Evolutionary conservation across 768 basidiomycete genomes (phyloP), one percentile per base, ranked within the genome.

Genomic region (Ramaria sp.): DNA sequence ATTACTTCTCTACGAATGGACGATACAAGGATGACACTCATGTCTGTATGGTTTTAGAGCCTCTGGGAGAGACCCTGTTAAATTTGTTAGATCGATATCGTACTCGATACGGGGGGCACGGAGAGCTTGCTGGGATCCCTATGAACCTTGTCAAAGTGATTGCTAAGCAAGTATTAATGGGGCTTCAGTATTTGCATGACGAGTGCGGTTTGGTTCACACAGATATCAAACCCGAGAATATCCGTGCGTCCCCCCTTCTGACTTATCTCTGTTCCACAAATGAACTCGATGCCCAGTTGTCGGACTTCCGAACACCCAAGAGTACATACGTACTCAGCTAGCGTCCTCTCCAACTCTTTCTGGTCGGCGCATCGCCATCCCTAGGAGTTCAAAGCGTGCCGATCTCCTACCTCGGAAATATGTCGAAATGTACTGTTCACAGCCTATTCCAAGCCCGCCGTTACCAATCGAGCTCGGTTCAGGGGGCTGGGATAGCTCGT

Each of bases 171-270:
- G 73, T 95, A 45, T 75, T 96, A 43, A 79, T 92, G 16, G 93
- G 91, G 25, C 74, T 95, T 55, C 83, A 93, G 65, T 96, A 93
- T 66, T 79, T 96, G 12, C 93, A 96, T 62, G 86, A 91, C 24
- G 89, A 91, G 67, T 94, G 91, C 67, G 82, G 88, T 63, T 78
- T 95, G 38, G 89, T 94, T 25, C 93, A 96, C 64, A 96, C 93
- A 20, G 87, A 89, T 61, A 85, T 94, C 56, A 94, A 96, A 69
- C 93, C 92, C 53, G 93, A 96, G 74, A 96, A 96, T 65, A 91
- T 96, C 57, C 72, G 92, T 94, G 64, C 74, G 90, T 74, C 57
- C 68, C 12, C 61, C 60, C 56, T 53, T 68, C 13, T 28, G 13
- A 20, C 22, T 20, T 5, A 15, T 25, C 22, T 22, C 30, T 64